phyloP scores from a whole-genome alignment of 2,329 filamentous ascomycete species.

The Alternaria postmessia region DNA sequence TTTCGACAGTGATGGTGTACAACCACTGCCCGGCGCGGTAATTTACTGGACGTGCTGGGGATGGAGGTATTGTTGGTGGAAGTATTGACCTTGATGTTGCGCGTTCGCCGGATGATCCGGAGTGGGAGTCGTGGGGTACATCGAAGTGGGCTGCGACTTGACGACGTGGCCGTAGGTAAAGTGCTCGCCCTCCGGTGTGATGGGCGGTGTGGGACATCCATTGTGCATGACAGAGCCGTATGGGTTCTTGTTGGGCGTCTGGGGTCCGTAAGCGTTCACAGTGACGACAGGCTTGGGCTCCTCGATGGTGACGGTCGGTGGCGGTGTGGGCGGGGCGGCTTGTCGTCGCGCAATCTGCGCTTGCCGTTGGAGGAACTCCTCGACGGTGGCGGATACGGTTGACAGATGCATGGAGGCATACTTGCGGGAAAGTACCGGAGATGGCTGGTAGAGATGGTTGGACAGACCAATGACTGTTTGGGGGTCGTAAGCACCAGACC shows the following conservation, averaged over 20 bases:
- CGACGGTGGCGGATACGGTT: slow-evolving; percentile 69
- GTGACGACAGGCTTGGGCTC: slow-evolving; percentile 56
- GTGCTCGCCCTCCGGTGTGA: slow-evolving; percentile 73
- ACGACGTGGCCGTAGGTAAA: slow-evolving; percentile 41
- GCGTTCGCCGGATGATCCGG: slow-evolving; percentile 42
- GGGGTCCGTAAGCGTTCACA: slow-evolving; percentile 65
- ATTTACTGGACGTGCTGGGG: slow-evolving; percentile 46
- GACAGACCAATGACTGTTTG: slow-evolving; percentile 70
- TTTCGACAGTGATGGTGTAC: slow-evolving; percentile 28
- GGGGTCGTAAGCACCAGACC: slow-evolving; percentile 75
- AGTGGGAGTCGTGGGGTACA: slow-evolving; percentile 51
- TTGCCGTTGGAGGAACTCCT: slow-evolving; percentile 69
- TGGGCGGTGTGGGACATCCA: slow-evolving; percentile 84
- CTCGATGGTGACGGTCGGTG: slow-evolving; percentile 62
- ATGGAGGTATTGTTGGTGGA: slow-evolving; percentile 46
- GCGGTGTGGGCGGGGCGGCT: slow-evolving; percentile 64
- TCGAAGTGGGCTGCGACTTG: slow-evolving; percentile 38
- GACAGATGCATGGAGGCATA: slow-evolving; percentile 73
- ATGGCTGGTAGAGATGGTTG: slow-evolving; percentile 72
- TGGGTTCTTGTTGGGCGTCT: slow-evolving; percentile 80
- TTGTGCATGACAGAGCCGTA: slow-evolving; percentile 70
- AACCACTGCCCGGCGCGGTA: slow-evolving; percentile 20
- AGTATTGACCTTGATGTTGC: slow-evolving; percentile 47
- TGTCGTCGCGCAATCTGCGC: slow-evolving; percentile 60
- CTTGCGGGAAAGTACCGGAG: slow-evolving; percentile 72